Conservation (phyloP, 2,329 filamentous ascomycete genomes). For the Chrysoporthe austroafricana region DNA sequence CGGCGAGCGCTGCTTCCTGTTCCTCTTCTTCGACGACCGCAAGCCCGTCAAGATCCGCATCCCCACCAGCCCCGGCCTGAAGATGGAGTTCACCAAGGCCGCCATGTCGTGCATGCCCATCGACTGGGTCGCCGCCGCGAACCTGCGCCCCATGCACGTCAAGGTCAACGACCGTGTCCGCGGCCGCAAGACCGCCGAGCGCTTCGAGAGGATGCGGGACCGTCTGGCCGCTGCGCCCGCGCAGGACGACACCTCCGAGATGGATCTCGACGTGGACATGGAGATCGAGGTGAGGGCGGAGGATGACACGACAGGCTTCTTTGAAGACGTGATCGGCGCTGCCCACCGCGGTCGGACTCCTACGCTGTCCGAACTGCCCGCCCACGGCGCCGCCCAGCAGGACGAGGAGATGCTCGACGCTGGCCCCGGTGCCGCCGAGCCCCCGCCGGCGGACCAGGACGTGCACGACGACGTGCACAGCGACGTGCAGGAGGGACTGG, state of each 20-base stretch:
- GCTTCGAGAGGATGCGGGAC: constrained; percentile 6
- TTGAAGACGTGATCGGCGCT: neutral
- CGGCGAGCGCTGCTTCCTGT: constrained; percentile 9
- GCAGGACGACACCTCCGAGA: neutral
- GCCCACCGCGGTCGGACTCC: neutral
- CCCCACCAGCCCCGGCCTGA: neutral
- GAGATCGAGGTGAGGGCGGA: too few species aligned
- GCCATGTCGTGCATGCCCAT: neutral
- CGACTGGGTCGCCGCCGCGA: constrained; percentile 16
- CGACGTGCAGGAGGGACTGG: neutral
- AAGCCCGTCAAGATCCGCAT: constrained; percentile 9
- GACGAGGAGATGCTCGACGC: neutral
- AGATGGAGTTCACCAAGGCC: constrained; percentile 12
- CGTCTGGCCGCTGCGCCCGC: neutral
- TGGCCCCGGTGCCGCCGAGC: neutral
- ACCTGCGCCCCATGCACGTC: neutral
- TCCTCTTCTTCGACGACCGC: constrained; percentile 23
- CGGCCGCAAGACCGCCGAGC: neutral
- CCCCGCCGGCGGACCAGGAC: neutral
- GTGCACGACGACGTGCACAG: neutral
- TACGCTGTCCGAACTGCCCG: neutral
- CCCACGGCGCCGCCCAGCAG: neutral
- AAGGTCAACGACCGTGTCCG: neutral
- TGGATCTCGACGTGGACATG: neutral
- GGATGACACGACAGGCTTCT: neutral